Base-by-base conservation (phyloP, 2,329 filamentous ascomycete species). In the Xylariaceae sp. region DNA sequence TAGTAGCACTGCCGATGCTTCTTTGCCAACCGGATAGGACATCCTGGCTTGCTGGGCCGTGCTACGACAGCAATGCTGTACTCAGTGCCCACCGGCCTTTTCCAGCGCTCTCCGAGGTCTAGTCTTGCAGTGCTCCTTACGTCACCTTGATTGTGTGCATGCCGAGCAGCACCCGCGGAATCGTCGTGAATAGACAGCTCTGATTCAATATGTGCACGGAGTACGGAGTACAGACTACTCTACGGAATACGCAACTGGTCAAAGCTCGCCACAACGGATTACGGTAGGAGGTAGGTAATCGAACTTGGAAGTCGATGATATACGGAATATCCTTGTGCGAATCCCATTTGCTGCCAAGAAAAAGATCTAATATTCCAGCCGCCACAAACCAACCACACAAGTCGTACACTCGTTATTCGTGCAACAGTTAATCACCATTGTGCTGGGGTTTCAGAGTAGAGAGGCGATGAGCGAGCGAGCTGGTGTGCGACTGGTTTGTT, bases 251-350 rank as follows among this genome's bases (percentile, higher is more conserved):
- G 37, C 11, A 41, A 41, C 9, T 39, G 37, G 10, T 39, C 37
- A 13, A 41, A 11, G 37, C 37, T 41, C 3, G 37, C 6, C 37
- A 41, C 37, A 30, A 30, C 23, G 23, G 23, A 30, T 30, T 30
- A 30, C 17, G 17, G 17, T 18, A 18, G 17, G 17, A 18, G 17
- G 23, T 30, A 30, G 23, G 23, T 41, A 13, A 41, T 41, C 37
- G 11, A 41, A 41, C 8, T 41, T 41, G 11, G 37, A 41, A 17
- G n/a, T 35, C 30, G 37, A 44, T 15, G 39, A 18, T 30, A 30
- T 30, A 30, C 23, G 23, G 23, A 30, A 30, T 18, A 51, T 52
- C 53, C 57, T 59, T 56, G 57, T 10, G 57, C 57, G 53, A 56
- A 59, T 59, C 53, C 35, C 30, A 48, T 47, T 39, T 8, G 30